phyloP scores from a whole-genome alignment of 202 grass and related monocot genomes.

The Carex sylvatica region DNA sequence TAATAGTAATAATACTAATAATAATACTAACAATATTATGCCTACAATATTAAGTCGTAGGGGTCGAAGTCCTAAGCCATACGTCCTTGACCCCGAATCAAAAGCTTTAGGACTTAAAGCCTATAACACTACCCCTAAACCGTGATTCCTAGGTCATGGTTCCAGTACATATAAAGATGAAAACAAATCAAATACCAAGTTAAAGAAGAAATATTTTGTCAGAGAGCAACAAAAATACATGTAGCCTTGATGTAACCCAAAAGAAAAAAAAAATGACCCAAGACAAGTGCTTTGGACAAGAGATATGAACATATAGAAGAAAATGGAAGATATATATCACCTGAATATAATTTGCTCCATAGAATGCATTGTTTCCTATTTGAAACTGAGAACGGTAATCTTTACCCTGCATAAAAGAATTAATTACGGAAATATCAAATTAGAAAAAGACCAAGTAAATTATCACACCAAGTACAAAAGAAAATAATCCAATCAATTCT shows the following conservation, averaged over 20 bases:
- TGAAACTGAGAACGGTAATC: conserved; percentile 91
- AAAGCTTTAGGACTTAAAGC: no score
- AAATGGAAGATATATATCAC: conserved; percentile 31
- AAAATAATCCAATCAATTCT: neutral
- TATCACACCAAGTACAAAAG: conserved; percentile 22
- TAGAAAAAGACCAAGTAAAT: neutral
- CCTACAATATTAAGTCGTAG: no score
- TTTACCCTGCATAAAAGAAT: conserved; percentile 51
- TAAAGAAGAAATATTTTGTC: neutral
- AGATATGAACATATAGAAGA: neutral
- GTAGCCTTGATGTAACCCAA: neutral
- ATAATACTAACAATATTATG: no score
- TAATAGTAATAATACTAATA: no score
- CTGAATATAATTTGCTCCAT: conserved; percentile 99
- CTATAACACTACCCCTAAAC: no score
- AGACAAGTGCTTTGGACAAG: neutral
- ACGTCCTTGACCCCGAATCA: no score
- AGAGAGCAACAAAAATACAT: neutral
- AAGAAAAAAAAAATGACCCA: neutral
- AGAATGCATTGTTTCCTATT: conserved; percentile 97
- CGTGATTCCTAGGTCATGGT: no score
- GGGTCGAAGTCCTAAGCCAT: no score
- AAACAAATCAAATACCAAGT: neutral
- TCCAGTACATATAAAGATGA: neutral
- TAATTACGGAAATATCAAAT: neutral